Evolutionary conservation across 306 rosid species (phyloP), one percentile per base, ranked within the genome.

Genomic region (Delonix regia): DNA sequence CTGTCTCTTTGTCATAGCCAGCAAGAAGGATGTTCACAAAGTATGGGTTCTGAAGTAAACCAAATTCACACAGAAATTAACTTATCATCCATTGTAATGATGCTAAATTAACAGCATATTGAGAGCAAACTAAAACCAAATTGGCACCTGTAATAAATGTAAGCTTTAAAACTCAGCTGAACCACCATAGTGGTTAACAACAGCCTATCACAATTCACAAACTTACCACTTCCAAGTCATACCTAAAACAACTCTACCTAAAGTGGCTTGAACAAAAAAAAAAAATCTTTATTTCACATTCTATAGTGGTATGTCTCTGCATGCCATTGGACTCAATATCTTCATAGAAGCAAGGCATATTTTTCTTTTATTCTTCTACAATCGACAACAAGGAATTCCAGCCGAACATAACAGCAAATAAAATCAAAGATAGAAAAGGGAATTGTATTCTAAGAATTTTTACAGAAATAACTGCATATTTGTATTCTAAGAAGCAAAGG

Each of bases 1-100:
- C 97, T 0, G 90, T 89, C 82, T 94, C 97, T 81, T 94, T 90
- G 85, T 94, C 97, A 60, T 85, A 94, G 45, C 98, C 98, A 80
- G 98, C 97, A 83, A 94, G 83, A 73, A 92, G 97, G 49, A 95
- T 87, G 86, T 95, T 95, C 84, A 95, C 98, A 10, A 48, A 78
- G 88, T 93, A 95, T 9, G 98, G 99, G 44, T 90, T 95, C 98
- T 95, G 85, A 69, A 83, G 63, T 60, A 66, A 76, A 80, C 22
- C 39, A 79, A 80, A 80, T 45, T 45, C 57, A 74, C 45, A 77
- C 45, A 51, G 53, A 22, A 62, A 62, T 55, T 18, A 74, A 42
- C 15, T 63, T 18, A 59, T 42, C 24, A 33, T n/a, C 80, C 53
- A 66, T 47, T 49, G 9, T 24, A 48, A 13, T 39, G 39, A 57